Percentiles rank a stretch among this genome's conserved stretches.
These are phyloP conservation scores for Elaeis guineensis DNA, from an alignment of 176 grass and related monocot genomes.

Conservation along the genomic window DNA sequence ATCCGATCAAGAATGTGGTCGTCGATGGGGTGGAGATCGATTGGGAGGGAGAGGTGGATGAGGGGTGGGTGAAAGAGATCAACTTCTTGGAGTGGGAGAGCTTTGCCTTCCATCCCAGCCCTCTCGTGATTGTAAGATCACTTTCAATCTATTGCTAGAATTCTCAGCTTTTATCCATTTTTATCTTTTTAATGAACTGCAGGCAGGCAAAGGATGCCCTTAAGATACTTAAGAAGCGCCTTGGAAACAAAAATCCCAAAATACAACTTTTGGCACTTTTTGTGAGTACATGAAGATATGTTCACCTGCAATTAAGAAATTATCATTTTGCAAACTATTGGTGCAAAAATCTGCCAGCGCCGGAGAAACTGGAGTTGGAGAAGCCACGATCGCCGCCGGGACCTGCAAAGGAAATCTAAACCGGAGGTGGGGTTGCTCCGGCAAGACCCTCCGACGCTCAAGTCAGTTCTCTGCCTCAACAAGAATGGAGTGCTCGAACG, in stretches of 20 bases:
- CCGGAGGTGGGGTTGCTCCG: no score
- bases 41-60: constrained; percentile 80
- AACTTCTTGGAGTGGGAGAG: constrained; percentile 96
- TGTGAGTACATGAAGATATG: constrained; percentile 42
- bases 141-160: no score
- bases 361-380: no score
- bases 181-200: constrained; percentile 27
- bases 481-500: no score
- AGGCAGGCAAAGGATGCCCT: constrained; percentile 89
- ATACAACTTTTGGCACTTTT: constrained; percentile 83
- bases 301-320: neutral
- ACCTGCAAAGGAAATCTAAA: no score
- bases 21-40: constrained; percentile 81
- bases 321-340: no score
- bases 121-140: constrained; percentile 30
- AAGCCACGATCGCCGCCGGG: no score
- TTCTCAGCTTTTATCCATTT: no score
- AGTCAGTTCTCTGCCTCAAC: no score
- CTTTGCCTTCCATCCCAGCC: constrained; percentile 89
- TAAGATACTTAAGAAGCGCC: constrained; percentile 96
- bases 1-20: constrained; percentile 83
- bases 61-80: constrained; percentile 94
- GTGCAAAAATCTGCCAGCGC: no score
- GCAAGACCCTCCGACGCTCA: no score
- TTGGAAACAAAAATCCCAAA: constrained; percentile 88